A percentile compares a stretch with the other conserved stretches of the same genome.
Evolutionary conservation across 768 basidiomycete species (phyloP).

Genomic region (Chalciporus pseudorubinellus): DNA sequence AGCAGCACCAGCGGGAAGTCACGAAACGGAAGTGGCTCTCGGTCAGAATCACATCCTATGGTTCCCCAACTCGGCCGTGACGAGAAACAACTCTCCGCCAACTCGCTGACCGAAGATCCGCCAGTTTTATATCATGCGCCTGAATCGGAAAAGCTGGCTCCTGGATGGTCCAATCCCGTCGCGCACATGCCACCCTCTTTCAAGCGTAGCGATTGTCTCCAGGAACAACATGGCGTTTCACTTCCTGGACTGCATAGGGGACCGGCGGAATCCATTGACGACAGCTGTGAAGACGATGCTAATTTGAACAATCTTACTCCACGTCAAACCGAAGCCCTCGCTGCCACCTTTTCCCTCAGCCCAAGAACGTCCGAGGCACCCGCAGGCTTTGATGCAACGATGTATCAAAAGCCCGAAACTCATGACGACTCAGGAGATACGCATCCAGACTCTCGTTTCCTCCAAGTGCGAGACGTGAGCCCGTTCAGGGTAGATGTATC

Average conservation of each 20-base stretch:
- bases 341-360: constrained; percentile 44
- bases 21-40: constrained; percentile 6
- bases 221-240: constrained; percentile 12
- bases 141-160: constrained; percentile 34
- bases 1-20: constrained; percentile 20
- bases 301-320: constrained; percentile 33
- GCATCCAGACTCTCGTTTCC: constrained; percentile 20
- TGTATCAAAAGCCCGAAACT: constrained; percentile 4
- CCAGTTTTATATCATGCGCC: constrained; percentile 16
- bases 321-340: constrained; percentile 34
- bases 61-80: constrained; percentile 20
- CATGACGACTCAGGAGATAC: constrained; percentile 8
- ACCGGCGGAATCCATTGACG: constrained; percentile 14
- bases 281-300: constrained; percentile 23
- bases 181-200: constrained; percentile 15
- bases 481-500: constrained; percentile 47
- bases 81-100: constrained; percentile 29
- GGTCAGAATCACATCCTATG: constrained; percentile 23
- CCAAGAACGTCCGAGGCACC: constrained; percentile 41
- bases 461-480: constrained; percentile 41
- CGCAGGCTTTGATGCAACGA: constrained; percentile 1
- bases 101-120: constrained; percentile 19
- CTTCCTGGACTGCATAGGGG: constrained; percentile 23
- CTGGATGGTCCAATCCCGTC: constrained; percentile 30
- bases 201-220: constrained; percentile 1